Evolutionary conservation across 345 rosid genomes (phyloP), one percentile per base, ranked within the genome.

Genomic region (Aethionema arabicum): DNA sequence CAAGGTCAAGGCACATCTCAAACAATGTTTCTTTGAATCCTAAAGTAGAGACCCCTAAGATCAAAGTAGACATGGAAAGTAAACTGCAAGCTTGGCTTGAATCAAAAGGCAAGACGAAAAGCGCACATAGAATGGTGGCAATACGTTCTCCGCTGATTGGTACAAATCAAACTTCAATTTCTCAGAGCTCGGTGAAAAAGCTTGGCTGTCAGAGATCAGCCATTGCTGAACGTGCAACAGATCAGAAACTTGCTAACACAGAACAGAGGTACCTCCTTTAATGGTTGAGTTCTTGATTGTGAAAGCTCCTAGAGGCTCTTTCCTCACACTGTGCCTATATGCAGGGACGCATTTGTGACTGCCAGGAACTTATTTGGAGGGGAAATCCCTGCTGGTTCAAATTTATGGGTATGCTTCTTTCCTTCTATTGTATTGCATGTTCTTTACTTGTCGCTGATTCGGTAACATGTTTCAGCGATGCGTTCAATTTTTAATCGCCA

Each of bases 71-170:
- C 54, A 93, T 87, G 99, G 99, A 82, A 72, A 85, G 82, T 14
- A 90, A 87, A 77, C 63, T 93, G 73, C 81, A 63, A 69, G 83
- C 84, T 56, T 90, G 97, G 97, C 87, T 85, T 29, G 87, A 87
- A 78, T 83, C 96, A 51, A 93, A 83, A 82, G 96, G 97, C 67
- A 93, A 90, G 79, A 79, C 79, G 29, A 87, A 80, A 77, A 85
- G 86, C 43, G 39, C 69, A 4, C 78, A 68, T 35, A 81, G 82
- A 68, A 56, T 60, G 35, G 80, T 74, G 38, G 74, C 78, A 27
- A 44, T 69, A 39, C 72, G 69, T 40, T 76, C 91, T 36, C 86
- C 93, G n/a, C 45, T 74, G 56, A 32, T 61, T 7, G 54, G 75
- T 40, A 75, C 67, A 69, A 65, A 65, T 35, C 77, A 77, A 38